Evolutionary conservation across 768 basidiomycete genomes (phyloP), one percentile per base, ranked within the genome.

Genomic region (Lactifluus subvellereus): DNA sequence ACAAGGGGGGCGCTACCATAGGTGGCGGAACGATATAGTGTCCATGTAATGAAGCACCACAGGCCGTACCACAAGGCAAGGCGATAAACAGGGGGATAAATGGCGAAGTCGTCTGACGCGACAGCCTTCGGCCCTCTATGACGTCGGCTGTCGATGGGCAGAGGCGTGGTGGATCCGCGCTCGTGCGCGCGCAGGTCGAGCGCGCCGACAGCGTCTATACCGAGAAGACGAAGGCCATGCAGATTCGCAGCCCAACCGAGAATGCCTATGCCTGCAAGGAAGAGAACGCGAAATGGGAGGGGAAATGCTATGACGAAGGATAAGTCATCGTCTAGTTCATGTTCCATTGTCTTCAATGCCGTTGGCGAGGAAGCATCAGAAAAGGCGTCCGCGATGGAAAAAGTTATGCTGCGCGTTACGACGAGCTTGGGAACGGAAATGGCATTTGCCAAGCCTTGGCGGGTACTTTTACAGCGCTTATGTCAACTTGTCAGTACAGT

Each of bases 211-310:
- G 83, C 84, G 73, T 99, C 94, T 45, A 98, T 75, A 22, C 89
- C 87, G 16, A 88, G 77, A 11, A 79, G 67, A 66, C 87, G 78
- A 51, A 98, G 84, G 54, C 89, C 83, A 73, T 98, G 95, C 7
- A 98, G 75, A 74, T 98, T 99, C 38, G 87, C 85, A 0, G 94
- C 94, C 94, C 96, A 99, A 65, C 87, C 87, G 4, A 96, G 77
- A 59, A 94, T 82, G 11, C 92, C 94, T 38, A 91, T 68, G 20
- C 90, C 88, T 58, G 84, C 79, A 61, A 97, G 80, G 67, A 84
- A 82, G 61, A 97, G 82, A 30, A 93, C 91, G 65, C 97, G 89
- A 72, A 94, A 98, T 0, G 97, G 96, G 1, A 99, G 81, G 11
- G 97, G 96, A 71, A 96, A 89, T 20, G 76, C 75, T 42, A 80